These are phyloP conservation scores for Aegilops speltoides DNA, from an alignment of 176 grass and related monocot genomes.

Conservation along the genomic window DNA sequence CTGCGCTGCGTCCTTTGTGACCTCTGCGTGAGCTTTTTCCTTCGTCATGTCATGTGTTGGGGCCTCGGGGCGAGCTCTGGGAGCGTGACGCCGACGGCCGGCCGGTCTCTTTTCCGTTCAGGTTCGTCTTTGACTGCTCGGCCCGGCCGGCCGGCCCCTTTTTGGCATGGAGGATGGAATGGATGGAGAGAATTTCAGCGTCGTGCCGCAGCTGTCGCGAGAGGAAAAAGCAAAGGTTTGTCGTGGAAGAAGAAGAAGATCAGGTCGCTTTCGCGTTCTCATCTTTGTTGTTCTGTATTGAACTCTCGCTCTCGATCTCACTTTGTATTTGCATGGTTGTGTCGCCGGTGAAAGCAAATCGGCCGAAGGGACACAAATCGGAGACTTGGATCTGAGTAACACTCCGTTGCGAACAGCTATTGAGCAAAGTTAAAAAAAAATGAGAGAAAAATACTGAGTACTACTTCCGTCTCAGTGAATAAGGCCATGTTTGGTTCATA, in stretches of 20 bases:
- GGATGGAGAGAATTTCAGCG: background rate
- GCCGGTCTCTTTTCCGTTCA: background rate
- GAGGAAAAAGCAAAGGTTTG: background rate
- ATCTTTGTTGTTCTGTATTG: background rate
- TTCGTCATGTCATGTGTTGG: background rate
- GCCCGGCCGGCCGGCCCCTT: background rate
- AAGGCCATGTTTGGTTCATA: too few species aligned
- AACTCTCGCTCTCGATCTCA: background rate
- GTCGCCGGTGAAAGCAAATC: background rate
- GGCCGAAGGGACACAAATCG: background rate
- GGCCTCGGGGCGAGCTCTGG: background rate
- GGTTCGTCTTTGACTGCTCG: constrained; percentile 12
- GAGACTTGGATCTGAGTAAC: background rate
- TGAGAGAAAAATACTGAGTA: too few species aligned
- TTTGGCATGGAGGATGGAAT: background rate
- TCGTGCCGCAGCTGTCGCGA: background rate
- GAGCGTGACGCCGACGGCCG: constrained; percentile 22
- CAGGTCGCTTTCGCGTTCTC: background rate
- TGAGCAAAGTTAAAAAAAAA: too few species aligned
- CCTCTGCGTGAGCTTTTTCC: background rate
- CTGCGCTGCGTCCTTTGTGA: background rate
- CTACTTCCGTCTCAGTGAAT: too few species aligned
- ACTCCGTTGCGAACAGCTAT: too few species aligned
- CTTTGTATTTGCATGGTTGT: background rate
- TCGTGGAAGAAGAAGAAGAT: background rate